Percentiles rank a stretch among this genome's conserved stretches.
Conservation (phyloP, 2,329 filamentous ascomycete species). For the Colletotrichum coccodes region DNA sequence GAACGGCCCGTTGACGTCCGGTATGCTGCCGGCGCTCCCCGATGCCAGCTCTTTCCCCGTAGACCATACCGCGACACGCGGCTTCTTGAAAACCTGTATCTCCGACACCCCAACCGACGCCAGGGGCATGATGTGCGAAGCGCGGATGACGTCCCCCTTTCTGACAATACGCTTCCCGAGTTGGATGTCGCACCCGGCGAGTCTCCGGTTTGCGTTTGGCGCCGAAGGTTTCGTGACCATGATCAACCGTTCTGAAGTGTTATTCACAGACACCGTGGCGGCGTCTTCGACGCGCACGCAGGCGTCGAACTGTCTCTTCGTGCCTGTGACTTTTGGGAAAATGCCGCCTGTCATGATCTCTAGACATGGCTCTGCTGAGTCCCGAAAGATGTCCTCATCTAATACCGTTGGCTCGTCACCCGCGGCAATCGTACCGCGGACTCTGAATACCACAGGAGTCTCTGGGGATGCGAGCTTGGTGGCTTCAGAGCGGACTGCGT, state of each 20-base stretch:
- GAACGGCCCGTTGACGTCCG: conserved; percentile 12
- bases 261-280: not conserved
- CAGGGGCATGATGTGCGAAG: not conserved
- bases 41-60: not conserved
- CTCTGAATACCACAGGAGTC: not conserved
- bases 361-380: not conserved
- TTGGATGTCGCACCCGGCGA: conserved; percentile 16
- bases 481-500: not conserved
- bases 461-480: not conserved
- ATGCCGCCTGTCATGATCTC: not conserved
- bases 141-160: not conserved
- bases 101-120: not conserved
- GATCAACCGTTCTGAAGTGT: not conserved
- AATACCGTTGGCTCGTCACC: not conserved
- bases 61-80: not conserved
- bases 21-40: not conserved
- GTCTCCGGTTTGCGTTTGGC: conserved; percentile 3
- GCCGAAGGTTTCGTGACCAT: conserved; percentile 15
- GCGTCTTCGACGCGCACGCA: conserved; percentile 27
- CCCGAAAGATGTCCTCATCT: not conserved
- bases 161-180: not conserved
- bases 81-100: not conserved
- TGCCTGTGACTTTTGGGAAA: not conserved
- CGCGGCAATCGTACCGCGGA: not conserved
- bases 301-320: conserved; percentile 14